Conservation (phyloP, 306 rosid species). For the Corylus americana region DNA sequence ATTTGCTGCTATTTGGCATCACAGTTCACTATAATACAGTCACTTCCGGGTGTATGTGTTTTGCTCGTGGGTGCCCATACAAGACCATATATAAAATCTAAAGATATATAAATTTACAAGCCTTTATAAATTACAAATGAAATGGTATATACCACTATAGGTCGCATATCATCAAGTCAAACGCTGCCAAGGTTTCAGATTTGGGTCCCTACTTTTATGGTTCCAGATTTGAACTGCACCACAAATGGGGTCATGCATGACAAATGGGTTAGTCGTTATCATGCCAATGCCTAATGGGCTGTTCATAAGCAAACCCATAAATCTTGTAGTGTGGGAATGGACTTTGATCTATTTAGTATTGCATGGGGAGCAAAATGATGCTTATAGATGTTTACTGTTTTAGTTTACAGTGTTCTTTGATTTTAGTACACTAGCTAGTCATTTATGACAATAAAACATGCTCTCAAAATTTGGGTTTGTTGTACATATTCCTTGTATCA, state of each 20-base stretch:
- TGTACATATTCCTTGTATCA: constrained; percentile 23
- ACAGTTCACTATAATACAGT: not conserved
- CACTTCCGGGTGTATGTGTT: not conserved
- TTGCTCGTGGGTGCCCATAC: not conserved
- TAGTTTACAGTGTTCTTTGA: not conserved
- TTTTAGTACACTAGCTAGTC: not conserved
- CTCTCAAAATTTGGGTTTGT: constrained; percentile 22
- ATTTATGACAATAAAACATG: constrained; percentile 13
- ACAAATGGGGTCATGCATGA: not conserved
- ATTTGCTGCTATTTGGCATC: not conserved
- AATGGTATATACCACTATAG: not conserved
- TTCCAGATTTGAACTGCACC: not conserved
- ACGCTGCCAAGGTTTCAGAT: not conserved
- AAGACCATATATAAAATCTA: not conserved
- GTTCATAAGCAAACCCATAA: not conserved
- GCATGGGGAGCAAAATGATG: constrained; percentile 2
- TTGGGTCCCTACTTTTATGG: too few relatives aligned
- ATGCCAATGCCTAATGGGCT: not conserved
- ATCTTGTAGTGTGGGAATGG: not conserved
- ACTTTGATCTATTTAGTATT: not conserved
- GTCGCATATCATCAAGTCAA: not conserved
- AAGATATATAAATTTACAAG: not conserved
- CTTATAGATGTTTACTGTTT: not conserved
- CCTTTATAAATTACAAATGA: not conserved
- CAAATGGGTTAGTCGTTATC: not conserved